Evolutionary conservation across 768 basidiomycete genomes (phyloP), one percentile per base, ranked within the genome.

Genomic region (Epithele typhae): DNA sequence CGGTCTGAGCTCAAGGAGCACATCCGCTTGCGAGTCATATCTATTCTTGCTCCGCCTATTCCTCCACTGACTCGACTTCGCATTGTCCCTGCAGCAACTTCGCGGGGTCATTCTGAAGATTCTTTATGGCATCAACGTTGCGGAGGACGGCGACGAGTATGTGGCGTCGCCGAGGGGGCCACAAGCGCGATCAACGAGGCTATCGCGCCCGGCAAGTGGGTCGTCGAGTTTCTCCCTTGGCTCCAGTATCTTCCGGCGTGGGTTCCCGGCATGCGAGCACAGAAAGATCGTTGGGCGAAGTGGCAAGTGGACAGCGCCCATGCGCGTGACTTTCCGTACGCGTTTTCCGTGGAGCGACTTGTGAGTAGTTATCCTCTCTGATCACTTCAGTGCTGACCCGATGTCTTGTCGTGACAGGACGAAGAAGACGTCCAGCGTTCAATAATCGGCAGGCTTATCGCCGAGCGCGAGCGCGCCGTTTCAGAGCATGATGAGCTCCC

Each of bases 151-250:
- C 17, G 17, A 19, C 4, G 37, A 37, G 12, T n/a, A 10, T 25
- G 4, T 15, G 27, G 27, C 8, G 27, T 57, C 10, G 46, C 58
- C 3, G 55, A 64, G 30, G 45, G 55, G 3, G 59, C 61, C 1
- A 56, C 63, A 49, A 52, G 54, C 7, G 56, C 54, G 17, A 58
- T 64, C 21, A 51, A 56, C 5, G 57, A 54, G 38, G 43, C 50
- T 4, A 39, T 50, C 2, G 41, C 33, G 7, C 56, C 59, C 4
- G 55, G 54, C 14, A 52, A 48, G 8, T 61, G 53, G 44, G 41
- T 61, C 5, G 60, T 65, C 14, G 61, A 65, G 35, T 22, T 56
- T 1, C 45, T 67, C 3, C 66, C 67, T 1, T 41, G 53, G 11
- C 45, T 57, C 6, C 36, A 46, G 25, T 43, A 55, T 19, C 22